phyloP scores from a whole-genome alignment of 2,329 filamentous ascomycete genomes.

The Colletotrichum navitas region DNA sequence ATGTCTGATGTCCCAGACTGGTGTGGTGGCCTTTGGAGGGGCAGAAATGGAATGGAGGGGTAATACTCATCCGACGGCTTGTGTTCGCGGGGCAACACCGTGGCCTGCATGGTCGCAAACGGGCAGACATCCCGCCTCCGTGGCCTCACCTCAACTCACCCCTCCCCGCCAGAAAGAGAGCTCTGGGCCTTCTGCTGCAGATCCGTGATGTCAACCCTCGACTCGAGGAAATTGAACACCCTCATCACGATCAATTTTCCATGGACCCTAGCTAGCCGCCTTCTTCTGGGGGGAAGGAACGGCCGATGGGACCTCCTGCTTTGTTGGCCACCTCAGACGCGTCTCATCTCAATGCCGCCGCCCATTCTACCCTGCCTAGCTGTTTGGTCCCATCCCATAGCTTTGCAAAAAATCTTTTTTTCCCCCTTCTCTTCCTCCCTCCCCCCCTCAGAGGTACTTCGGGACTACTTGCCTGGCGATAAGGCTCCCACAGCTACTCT shows the following conservation, averaged over 20 bases:
- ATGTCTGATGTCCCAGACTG: too few species aligned
- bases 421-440: neutral
- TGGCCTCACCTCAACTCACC: slow-evolving; percentile 19
- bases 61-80: slow-evolving; percentile 3
- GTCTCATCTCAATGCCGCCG: slow-evolving; percentile 3
- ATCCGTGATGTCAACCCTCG: slow-evolving; percentile 39
- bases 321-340: slow-evolving; percentile 27
- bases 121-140: slow-evolving; percentile 22
- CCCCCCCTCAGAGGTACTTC: slow-evolving; percentile 7
- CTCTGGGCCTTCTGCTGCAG: slow-evolving; percentile 22
- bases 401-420: slow-evolving; percentile 15
- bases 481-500: slow-evolving; percentile 27
- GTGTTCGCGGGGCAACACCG: slow-evolving; percentile 38
- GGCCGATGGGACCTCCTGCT: slow-evolving; percentile 15
- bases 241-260: slow-evolving; percentile 24
- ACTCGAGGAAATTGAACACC: slow-evolving; percentile 10
- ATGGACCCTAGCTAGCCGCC: slow-evolving; percentile 23
- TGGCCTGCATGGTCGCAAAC: slow-evolving; percentile 26
- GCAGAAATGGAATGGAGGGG: slow-evolving; percentile 36
- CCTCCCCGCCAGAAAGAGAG: neutral
- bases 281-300: slow-evolving; percentile 19
- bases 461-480: slow-evolving; percentile 29
- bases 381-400: slow-evolving; percentile 5
- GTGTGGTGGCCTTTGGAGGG: neutral
- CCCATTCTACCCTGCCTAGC: neutral